Percentiles rank a stretch among this genome's conserved stretches.
Conservation (phyloP, 2,329 filamentous ascomycete species). For the Monilinia vaccinii-corymbosi region DNA sequence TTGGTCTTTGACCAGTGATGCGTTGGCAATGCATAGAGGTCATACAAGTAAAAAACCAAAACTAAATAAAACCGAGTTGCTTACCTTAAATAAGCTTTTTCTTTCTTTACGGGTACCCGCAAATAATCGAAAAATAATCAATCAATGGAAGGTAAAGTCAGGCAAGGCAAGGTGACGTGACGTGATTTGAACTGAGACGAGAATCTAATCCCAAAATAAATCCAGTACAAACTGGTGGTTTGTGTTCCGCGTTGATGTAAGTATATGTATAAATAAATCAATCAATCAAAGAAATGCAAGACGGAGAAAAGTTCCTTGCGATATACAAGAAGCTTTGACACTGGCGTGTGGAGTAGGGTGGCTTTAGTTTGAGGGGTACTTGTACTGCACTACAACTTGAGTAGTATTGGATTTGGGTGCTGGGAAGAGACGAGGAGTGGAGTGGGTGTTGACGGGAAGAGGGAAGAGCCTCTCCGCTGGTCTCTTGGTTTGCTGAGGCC, state of each 20-base stretch:
- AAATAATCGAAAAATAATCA: constrained; percentile 2
- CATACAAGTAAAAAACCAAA: constrained; percentile 14
- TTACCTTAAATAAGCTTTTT: constrained; percentile 22
- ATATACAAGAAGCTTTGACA: neutral
- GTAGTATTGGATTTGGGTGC: neutral
- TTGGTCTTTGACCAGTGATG: constrained; percentile 28
- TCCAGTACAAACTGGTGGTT: neutral
- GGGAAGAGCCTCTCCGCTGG: neutral
- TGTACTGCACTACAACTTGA: no score
- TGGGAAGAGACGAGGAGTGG: no score
- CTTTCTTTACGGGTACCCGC: constrained; percentile 17
- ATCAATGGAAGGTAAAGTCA: neutral
- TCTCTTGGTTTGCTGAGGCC: neutral
- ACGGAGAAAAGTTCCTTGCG: neutral
- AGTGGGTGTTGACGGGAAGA: neutral
- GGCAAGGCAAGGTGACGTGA: constrained; percentile 16
- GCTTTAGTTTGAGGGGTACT: neutral
- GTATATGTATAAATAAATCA: neutral
- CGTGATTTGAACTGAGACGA: constrained; percentile 2
- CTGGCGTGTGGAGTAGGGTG: neutral
- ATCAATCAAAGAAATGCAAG: neutral
- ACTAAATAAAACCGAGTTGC: constrained; percentile 20
- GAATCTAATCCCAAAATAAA: constrained; percentile 2
- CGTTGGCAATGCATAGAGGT: constrained; percentile 28
- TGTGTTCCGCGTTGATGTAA: constrained; percentile 5